These are phyloP conservation scores for Fennellomyces sp. DNA, from an alignment of 371 early-diverging fungal genomes.

Conservation along the genomic window DNA sequence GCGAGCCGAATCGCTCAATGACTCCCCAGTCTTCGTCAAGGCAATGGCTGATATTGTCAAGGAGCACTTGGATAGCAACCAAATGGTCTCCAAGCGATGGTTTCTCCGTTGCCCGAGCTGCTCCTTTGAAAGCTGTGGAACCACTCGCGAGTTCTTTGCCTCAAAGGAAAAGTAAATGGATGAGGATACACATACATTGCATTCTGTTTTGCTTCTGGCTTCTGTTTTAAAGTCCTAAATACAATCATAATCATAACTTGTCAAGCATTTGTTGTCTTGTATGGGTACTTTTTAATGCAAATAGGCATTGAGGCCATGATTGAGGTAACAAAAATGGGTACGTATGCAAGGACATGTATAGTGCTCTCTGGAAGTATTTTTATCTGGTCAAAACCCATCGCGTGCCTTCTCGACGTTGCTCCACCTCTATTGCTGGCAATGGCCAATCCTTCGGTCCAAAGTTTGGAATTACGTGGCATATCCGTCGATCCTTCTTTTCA, in stretches of 20 bases:
- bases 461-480: slow-evolving; percentile 71
- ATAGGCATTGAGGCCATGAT: no score
- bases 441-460: slow-evolving; percentile 83
- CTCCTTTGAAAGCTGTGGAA: slow-evolving; percentile 72
- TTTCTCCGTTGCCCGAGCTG: slow-evolving; percentile 82
- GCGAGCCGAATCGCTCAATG: slow-evolving; percentile 91
- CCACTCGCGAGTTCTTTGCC: slow-evolving; percentile 69
- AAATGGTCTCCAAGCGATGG: slow-evolving; percentile 68
- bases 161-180: neutral
- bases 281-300: no score
- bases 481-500: slow-evolving; percentile 65
- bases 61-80: slow-evolving; percentile 67
- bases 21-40: slow-evolving; percentile 83
- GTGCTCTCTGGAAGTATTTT: neutral
- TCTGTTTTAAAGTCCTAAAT: no score
- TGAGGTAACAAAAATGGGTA: no score
- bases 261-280: no score
- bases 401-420: slow-evolving; percentile 66
- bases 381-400: slow-evolving; percentile 58
- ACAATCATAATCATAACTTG: neutral
- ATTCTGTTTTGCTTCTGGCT: no score
- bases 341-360: no score
- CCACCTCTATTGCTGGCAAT: slow-evolving; percentile 71
- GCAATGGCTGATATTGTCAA: slow-evolving; percentile 89
- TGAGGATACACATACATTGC: neutral